phyloP scores from a whole-genome alignment of 768 basidiomycete genomes.

The Boletus coccyginus region DNA sequence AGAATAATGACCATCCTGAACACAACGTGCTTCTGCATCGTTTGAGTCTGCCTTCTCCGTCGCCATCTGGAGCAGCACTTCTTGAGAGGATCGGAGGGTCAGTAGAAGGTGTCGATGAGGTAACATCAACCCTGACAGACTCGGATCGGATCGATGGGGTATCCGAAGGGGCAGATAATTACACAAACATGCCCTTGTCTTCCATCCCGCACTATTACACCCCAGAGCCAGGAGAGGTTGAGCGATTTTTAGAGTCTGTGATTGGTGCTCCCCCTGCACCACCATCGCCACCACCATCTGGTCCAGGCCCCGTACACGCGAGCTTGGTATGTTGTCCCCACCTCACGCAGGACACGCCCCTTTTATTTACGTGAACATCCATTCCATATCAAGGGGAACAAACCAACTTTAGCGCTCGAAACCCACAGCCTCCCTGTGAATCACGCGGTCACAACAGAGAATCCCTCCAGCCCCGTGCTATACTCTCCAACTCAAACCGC shows the following conservation, averaged over 20 bases:
- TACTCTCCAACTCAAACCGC: constrained; percentile 13
- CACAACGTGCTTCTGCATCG: constrained; percentile 10
- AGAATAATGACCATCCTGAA: neutral
- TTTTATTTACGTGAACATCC: constrained; percentile 4
- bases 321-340: constrained; percentile 18
- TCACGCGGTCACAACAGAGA: constrained; percentile 2
- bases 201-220: constrained; percentile 10
- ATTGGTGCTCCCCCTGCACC: constrained; percentile 6
- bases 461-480: neutral
- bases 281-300: neutral
- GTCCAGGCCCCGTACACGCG: neutral
- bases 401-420: constrained; percentile 14
- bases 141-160: constrained; percentile 10
- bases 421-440: constrained; percentile 10
- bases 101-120: neutral
- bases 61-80: constrained; percentile 10
- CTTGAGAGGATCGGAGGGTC: constrained; percentile 22
- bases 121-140: neutral
- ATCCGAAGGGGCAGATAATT: neutral
- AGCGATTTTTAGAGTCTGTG: constrained; percentile 26
- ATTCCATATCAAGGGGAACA: constrained; percentile 1
- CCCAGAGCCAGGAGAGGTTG: constrained; percentile 25
- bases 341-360: constrained; percentile 2
- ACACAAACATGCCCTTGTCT: neutral
- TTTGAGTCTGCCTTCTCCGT: constrained; percentile 11